Evolutionary conservation across 2,329 filamentous ascomycete species (phyloP).

Genomic region (Claviceps pazoutovae): DNA sequence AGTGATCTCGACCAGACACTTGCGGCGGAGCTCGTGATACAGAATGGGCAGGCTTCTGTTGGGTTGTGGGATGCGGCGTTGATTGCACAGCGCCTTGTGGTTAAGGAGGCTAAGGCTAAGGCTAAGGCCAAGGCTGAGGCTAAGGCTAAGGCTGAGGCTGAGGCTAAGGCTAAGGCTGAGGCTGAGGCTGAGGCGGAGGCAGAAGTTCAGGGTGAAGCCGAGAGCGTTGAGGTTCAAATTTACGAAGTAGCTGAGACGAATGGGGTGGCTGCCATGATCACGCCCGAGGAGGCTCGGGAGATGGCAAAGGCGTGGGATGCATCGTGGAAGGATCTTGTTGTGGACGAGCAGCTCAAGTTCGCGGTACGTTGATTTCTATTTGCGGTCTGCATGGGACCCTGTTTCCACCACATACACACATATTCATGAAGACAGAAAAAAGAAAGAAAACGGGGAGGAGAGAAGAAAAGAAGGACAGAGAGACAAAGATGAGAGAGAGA

Average conservation of each 20-base stretch:
- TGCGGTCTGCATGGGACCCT: not conserved
- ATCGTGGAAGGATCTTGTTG: slow-evolving; percentile 42
- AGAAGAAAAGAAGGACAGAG: not conserved
- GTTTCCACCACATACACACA: not conserved
- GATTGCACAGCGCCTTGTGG: slow-evolving; percentile 10
- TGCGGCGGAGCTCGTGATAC: slow-evolving; percentile 23
- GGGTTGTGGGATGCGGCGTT: slow-evolving; percentile 20
- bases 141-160: not conserved
- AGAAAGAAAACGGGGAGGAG: not conserved
- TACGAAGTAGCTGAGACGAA: not conserved
- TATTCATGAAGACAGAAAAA: not conserved
- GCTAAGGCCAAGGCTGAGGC: not conserved
- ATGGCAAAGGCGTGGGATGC: slow-evolving; percentile 33
- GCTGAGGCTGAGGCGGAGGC: slow-evolving; percentile 27
- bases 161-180: slow-evolving; percentile 8
- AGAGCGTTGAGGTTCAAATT: not conserved
- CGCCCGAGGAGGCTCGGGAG: slow-evolving; percentile 25
- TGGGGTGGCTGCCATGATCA: not conserved
- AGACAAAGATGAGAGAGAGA: not conserved
- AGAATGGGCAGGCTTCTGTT: slow-evolving; percentile 27
- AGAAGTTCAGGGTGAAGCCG: slow-evolving; percentile 29
- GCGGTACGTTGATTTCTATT: slow-evolving; percentile 40
- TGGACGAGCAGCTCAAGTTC: slow-evolving; percentile 55
- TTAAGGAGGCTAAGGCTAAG: not conserved
- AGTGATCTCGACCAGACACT: slow-evolving; percentile 22